Evolutionary conservation across 2,329 filamentous ascomycete species (phyloP), one percentile per base, ranked within the genome.

Genomic region (Leptographium wingfieldii): DNA sequence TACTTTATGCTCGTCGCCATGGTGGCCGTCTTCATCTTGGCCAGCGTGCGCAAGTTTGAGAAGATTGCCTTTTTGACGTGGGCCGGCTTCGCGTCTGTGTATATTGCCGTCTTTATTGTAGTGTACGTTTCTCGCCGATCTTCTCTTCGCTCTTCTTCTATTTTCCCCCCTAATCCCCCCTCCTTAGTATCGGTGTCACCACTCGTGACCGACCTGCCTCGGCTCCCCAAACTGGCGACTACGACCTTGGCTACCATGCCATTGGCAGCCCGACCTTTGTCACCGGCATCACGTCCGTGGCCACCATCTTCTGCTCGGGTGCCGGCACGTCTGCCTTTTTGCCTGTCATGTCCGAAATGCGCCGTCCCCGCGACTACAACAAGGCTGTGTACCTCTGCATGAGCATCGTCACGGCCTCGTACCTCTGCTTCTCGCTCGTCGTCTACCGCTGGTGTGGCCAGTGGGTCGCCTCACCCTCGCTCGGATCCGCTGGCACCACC

Each of bases 331-430:
- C 77, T 0, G 81, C 80, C 2, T 86, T 85, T 67, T 70, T 86
- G 1, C 81, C 82, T 5, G 80, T 87, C 61, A 86, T 86, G 58
- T 80, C 79, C 0, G 84, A 87, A 71, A 87, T 87, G 82, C 74
- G 72, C 51, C 74, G 76, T 35, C 83, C 83, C 0, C 73, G 73
- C 25, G 80, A 85, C 64, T 86, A 80, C 68, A 76, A 76, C 62
- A 85, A 84, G 68, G 74, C 79, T 0, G 77, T 77, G 0, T 79
- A 74, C 68, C 70, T 72, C 3, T 71, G 81, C 29, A 77, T 81
- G 65, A 69, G 71, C 52, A 75, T 78, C 62, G 75, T 77, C 2
- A 80, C 77, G 5, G 69, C 70, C 25, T 77, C 78, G 62, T 82
- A 82, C 67, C 71, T 75, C 46, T 68, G 78, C 56, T 78, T 81